These are phyloP conservation scores for Scedosporium dehoogii DNA, from an alignment of 2,329 filamentous ascomycete species.

Conservation along the genomic window DNA sequence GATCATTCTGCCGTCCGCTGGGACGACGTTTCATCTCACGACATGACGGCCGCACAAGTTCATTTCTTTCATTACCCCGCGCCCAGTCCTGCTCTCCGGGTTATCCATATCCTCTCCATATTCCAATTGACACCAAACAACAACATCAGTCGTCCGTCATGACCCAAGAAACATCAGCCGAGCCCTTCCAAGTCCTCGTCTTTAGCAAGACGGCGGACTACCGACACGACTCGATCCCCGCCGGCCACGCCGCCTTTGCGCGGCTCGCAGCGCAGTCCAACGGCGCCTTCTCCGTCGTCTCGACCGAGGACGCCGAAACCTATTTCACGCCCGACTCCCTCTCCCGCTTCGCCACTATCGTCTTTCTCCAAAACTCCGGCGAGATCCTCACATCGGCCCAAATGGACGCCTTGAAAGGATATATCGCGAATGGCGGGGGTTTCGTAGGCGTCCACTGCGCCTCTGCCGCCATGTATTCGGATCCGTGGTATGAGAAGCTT, in stretches of 20 bases:
- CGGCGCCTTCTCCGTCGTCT: constrained; percentile 19
- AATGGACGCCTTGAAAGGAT: constrained; percentile 21
- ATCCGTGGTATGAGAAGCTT: constrained; percentile 26
- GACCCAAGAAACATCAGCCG: not conserved
- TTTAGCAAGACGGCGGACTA: constrained; percentile 28
- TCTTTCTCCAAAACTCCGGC: constrained; percentile 29
- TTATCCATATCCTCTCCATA: too few species aligned
- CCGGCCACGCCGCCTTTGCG: constrained; percentile 22
- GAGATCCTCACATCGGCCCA: constrained; percentile 23
- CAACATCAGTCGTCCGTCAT: not conserved
- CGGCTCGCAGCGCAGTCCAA: constrained; percentile 17
- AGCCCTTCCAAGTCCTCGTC: constrained; percentile 22
- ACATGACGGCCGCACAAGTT: too few species aligned
- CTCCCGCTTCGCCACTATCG: constrained; percentile 22
- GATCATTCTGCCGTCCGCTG: too few species aligned
- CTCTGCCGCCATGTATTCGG: constrained; percentile 20
- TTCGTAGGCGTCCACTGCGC: constrained; percentile 31
- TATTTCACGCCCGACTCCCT: constrained; percentile 20
- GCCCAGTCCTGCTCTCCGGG: too few species aligned
- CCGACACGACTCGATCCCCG: constrained; percentile 28
- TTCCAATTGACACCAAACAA: not conserved
- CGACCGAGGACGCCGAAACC: constrained; percentile 23
- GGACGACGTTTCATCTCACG: too few species aligned
- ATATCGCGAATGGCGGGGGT: constrained; percentile 24
- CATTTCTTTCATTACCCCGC: too few species aligned